Percentiles rank a stretch among this genome's conserved stretches.
Conservation (phyloP, 2,329 filamentous ascomycete species). For the Elsinoe batatas region DNA sequence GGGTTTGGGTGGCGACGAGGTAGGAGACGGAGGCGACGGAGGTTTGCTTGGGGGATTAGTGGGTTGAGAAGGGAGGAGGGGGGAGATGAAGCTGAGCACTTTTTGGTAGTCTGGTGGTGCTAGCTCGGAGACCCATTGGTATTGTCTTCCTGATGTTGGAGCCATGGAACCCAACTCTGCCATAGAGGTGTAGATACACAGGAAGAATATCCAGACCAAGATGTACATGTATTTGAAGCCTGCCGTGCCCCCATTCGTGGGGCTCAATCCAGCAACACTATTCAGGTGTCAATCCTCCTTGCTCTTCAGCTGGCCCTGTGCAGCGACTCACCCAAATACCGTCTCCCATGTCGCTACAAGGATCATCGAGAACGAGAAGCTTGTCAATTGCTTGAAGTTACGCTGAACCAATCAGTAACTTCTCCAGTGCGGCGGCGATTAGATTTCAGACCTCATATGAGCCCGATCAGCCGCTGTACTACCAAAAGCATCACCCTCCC, state of each 20-base stretch:
- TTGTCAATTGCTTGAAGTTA: conserved; percentile 17
- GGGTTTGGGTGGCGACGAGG: conserved; percentile 18
- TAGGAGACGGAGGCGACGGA: conserved; percentile 11
- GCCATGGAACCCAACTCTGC: conserved; percentile 37
- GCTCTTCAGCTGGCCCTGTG: not conserved
- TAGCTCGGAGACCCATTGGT: conserved; percentile 37
- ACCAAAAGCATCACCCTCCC: not conserved
- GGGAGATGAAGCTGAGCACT: conserved; percentile 34
- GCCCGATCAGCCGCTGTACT: not conserved
- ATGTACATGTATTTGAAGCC: conserved; percentile 24
- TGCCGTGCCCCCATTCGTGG: conserved; percentile 19
- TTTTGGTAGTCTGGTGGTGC: conserved; percentile 33
- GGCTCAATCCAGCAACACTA: not conserved
- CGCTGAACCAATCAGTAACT: conserved; percentile 3
- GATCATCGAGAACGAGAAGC: conserved; percentile 16
- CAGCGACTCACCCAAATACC: conserved; percentile 14
- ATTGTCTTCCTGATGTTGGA: conserved; percentile 29
- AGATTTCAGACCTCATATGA: too few species aligned
- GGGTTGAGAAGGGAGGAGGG: too few species aligned
- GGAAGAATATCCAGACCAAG: conserved; percentile 28
- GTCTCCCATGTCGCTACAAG: conserved; percentile 20
- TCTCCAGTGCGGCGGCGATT: too few species aligned
- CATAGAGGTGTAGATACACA: conserved; percentile 19
- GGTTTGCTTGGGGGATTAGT: conserved; percentile 11
- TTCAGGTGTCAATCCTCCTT: not conserved